Evolutionary conservation across 345 rosid species (phyloP).

Genomic region (Citrus australasica): DNA sequence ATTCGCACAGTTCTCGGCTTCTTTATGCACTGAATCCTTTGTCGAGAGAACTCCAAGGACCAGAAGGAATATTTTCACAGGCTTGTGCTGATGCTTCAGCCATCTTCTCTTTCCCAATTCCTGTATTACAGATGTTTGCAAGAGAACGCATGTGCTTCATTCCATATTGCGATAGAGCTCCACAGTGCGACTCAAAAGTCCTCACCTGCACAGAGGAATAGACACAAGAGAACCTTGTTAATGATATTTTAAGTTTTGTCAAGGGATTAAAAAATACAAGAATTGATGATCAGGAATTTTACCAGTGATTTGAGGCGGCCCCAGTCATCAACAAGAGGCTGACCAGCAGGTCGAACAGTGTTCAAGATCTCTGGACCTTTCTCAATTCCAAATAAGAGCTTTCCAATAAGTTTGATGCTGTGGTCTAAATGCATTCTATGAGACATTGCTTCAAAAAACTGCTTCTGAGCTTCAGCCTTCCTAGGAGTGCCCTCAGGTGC

Average conservation of each 20-base stretch:
- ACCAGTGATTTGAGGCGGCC: constrained; percentile 79
- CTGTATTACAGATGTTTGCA: constrained; percentile 88
- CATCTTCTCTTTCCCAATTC: constrained; percentile 63
- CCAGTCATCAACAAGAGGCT: constrained; percentile 98
- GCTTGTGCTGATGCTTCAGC: constrained; percentile 89
- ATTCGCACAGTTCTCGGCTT: background rate
- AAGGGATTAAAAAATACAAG: too few relatives aligned
- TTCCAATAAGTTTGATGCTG: constrained; percentile 72
- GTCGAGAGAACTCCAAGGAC: constrained; percentile 82
- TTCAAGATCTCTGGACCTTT: constrained; percentile 61
- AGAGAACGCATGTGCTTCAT: constrained; percentile 95
- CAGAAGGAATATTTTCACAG: constrained; percentile 58
- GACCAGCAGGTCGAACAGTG: constrained; percentile 60
- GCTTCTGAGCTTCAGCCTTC: constrained; percentile 75
- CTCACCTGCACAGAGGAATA: constrained; percentile 51
- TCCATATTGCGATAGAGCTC: constrained; percentile 87
- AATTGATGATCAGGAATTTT: constrained; percentile 5
- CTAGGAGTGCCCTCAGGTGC: constrained; percentile 86
- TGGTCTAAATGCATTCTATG: constrained; percentile 85
- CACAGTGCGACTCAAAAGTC: constrained; percentile 83
- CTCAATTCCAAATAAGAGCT: constrained; percentile 78
- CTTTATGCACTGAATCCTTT: constrained; percentile 76
- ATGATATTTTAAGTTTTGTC: too few relatives aligned
- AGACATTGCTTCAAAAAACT: constrained; percentile 86
- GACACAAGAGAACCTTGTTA: background rate